phyloP scores from a whole-genome alignment of 2,329 filamentous ascomycete genomes.

The Ampelomyces quisqualis region DNA sequence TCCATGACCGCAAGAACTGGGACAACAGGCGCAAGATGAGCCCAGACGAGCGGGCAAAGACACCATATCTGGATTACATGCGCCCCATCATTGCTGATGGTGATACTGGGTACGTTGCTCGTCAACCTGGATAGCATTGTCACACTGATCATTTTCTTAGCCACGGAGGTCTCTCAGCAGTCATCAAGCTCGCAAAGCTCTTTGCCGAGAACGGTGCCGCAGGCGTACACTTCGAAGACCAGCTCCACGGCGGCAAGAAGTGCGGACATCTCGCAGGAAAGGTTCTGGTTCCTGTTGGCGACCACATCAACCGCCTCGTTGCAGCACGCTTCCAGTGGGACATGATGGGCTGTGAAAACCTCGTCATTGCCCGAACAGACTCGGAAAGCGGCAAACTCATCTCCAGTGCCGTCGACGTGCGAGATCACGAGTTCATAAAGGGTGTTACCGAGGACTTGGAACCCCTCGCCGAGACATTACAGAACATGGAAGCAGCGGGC shows the following conservation, averaged over 20 bases:
- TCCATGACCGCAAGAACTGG: conserved; percentile 97
- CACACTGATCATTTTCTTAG: conserved; percentile 47
- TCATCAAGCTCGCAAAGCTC: conserved; percentile 93
- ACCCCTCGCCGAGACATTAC: conserved; percentile 83
- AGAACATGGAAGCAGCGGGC: conserved; percentile 82
- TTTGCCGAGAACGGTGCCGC: conserved; percentile 97
- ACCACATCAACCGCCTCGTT: conserved; percentile 93
- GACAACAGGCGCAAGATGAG: conserved; percentile 78
- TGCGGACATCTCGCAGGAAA: conserved; percentile 96
- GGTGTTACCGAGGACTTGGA: conserved; percentile 78
- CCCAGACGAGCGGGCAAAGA: conserved; percentile 68
- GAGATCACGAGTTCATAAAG: conserved; percentile 96
- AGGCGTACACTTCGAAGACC: conserved; percentile 96
- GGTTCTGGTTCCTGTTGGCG: conserved; percentile 87
- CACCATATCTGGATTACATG: conserved; percentile 87
- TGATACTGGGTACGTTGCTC: conserved; percentile 71
- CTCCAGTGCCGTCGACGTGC: conserved; percentile 85
- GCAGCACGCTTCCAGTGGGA: conserved; percentile 97
- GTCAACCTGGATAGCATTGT: rapidly evolving
- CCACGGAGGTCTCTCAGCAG: conserved; percentile 87
- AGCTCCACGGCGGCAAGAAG: conserved; percentile 97
- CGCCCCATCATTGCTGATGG: conserved; percentile 95
- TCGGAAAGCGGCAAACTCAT: conserved; percentile 90
- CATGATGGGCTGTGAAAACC: conserved; percentile 92
- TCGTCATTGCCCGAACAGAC: conserved; percentile 92